Percentiles rank a stretch among this genome's conserved stretches.
Evolutionary conservation across 345 rosid species (phyloP).

Genomic region (Eucalyptus pauciflora): DNA sequence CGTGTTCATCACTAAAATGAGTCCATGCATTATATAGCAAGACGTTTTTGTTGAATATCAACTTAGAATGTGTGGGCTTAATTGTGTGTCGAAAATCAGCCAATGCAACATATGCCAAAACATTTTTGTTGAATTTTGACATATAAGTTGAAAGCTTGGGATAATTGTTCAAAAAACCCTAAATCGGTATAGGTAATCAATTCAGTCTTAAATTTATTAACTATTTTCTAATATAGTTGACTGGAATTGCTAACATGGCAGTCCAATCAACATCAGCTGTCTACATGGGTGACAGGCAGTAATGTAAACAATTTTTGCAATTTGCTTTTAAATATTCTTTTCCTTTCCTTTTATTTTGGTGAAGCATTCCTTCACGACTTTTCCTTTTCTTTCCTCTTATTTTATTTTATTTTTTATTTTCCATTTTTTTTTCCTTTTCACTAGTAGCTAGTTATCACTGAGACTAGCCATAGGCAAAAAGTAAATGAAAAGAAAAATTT

Average conservation of each 20-base stretch:
- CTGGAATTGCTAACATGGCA: rapidly evolving
- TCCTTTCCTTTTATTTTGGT: background rate
- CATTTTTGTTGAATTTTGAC: background rate
- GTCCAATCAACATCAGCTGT: rapidly evolving
- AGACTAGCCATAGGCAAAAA: background rate
- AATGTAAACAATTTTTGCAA: background rate
- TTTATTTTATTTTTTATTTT: background rate
- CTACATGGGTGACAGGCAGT: rapidly evolving
- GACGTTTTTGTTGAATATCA: background rate
- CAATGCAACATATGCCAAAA: background rate
- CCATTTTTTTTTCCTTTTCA: background rate
- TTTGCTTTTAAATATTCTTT: background rate
- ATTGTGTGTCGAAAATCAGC: background rate
- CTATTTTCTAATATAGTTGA: background rate
- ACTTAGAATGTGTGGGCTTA: background rate
- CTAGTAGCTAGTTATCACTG: rapidly evolving
- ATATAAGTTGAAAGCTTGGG: background rate
- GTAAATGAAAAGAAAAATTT: background rate
- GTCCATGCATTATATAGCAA: background rate
- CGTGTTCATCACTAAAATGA: background rate
- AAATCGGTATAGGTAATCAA: rapidly evolving
- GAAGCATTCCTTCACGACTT: background rate
- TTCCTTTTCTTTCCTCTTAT: background rate
- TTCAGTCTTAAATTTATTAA: background rate
- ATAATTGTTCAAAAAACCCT: background rate